phyloP scores from a whole-genome alignment of 164 flowering plant species.

The Tetracentron sinense region DNA sequence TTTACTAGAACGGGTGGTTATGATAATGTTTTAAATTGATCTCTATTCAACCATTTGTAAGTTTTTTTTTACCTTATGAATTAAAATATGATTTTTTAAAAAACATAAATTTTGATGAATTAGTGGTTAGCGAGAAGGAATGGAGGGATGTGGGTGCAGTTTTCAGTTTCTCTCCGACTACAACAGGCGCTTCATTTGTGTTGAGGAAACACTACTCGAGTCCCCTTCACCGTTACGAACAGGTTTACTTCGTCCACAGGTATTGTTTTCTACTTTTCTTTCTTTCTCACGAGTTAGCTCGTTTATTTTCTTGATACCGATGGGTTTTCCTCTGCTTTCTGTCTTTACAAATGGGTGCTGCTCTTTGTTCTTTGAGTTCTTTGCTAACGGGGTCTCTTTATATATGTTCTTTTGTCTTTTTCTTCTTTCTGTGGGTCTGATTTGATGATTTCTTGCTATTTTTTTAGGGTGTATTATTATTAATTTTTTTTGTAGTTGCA shows the following conservation, averaged over 20 bases:
- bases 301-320: too few relatives aligned
- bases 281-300: too few relatives aligned
- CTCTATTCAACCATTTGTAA: neutral
- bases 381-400: too few relatives aligned
- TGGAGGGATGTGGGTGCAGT: too few relatives aligned
- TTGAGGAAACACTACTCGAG: conserved; percentile 61
- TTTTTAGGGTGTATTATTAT: neutral
- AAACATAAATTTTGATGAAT: too few relatives aligned
- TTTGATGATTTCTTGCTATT: neutral
- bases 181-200: conserved; percentile 86
- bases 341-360: too few relatives aligned
- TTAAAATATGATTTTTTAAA: neutral
- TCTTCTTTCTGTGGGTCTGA: too few relatives aligned
- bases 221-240: conserved; percentile 70
- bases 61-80: neutral
- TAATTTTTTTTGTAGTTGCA: conserved; percentile 9
- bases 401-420: neutral
- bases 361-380: too few relatives aligned
- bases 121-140: conserved; percentile 83
- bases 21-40: conserved; percentile 46
- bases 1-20: conserved; percentile 80
- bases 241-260: conserved; percentile 61
- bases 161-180: conserved; percentile 74
- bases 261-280: conserved; percentile 32
- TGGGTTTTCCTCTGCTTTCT: conserved; percentile 22